Evolutionary conservation across 2,329 filamentous ascomycete species (phyloP).

Genomic region (Fusarium liriodendri): DNA sequence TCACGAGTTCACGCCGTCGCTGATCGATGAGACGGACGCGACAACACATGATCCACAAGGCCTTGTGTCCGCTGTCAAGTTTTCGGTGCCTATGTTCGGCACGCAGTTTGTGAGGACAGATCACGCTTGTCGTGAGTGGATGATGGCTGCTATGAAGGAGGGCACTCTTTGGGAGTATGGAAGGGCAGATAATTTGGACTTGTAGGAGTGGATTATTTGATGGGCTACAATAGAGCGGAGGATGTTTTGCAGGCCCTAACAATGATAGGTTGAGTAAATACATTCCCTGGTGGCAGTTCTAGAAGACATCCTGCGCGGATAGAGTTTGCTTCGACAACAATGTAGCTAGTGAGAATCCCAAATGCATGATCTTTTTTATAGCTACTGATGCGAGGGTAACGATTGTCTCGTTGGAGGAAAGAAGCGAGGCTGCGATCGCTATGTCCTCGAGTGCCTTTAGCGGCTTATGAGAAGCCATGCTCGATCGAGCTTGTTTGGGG

Average conservation of each 20-base stretch:
- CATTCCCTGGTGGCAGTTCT: background rate
- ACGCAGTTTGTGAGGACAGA: conserved; percentile 12
- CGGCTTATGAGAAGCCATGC: background rate
- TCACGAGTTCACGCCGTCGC: conserved; percentile 22
- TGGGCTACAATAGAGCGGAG: too few species aligned
- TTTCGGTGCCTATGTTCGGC: conserved; percentile 12
- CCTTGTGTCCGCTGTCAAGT: conserved; percentile 1
- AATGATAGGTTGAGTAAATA: too few species aligned
- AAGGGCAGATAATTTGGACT: background rate
- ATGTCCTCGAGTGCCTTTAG: background rate
- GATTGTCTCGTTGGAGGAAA: background rate
- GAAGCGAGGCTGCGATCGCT: background rate
- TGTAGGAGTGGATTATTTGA: background rate
- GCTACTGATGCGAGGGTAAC: too few species aligned
- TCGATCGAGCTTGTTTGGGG: background rate
- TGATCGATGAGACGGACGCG: background rate
- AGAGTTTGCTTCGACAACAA: background rate
- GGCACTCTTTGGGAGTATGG: conserved; percentile 15
- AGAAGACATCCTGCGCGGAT: background rate
- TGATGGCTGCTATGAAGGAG: conserved; percentile 21
- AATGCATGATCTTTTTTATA: background rate
- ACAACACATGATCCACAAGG: conserved; percentile 10
- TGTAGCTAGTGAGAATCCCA: background rate
- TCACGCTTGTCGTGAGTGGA: conserved; percentile 27
- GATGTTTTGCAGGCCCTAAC: too few species aligned